These are phyloP conservation scores for Boletus sp. DNA, from an alignment of 768 basidiomycete species.

Conservation along the genomic window DNA sequence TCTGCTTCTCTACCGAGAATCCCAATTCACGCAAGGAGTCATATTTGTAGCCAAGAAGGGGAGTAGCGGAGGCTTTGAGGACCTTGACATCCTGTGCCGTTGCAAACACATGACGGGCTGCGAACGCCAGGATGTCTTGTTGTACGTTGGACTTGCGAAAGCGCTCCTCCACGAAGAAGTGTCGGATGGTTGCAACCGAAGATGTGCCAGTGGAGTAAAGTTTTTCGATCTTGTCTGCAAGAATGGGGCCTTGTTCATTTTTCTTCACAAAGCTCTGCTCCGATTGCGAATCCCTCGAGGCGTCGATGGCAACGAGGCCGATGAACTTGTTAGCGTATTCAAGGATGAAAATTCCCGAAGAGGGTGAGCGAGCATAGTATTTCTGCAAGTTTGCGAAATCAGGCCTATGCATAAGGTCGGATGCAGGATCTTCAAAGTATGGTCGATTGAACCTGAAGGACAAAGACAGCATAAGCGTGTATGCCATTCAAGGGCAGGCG, in stretches of 20 bases:
- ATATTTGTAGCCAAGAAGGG: conserved; percentile 51
- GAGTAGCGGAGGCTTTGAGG: conserved; percentile 46
- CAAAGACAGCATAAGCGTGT: neutral
- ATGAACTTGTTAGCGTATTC: conserved; percentile 57
- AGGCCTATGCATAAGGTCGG: conserved; percentile 47
- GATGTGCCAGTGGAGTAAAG: conserved; percentile 36
- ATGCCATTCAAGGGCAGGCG: neutral
- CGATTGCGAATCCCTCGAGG: conserved; percentile 41
- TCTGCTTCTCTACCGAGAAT: conserved; percentile 46
- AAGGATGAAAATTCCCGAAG: conserved; percentile 69
- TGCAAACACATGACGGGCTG: conserved; percentile 55
- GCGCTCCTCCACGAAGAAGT: conserved; percentile 68
- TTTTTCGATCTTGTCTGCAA: conserved; percentile 10
- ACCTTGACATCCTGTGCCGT: conserved; percentile 38
- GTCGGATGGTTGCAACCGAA: conserved; percentile 62
- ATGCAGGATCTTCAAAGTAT: conserved; percentile 54
- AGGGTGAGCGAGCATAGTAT: conserved; percentile 58
- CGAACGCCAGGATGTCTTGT: conserved; percentile 61
- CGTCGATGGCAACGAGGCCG: conserved; percentile 70
- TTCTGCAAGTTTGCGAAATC: conserved; percentile 52
- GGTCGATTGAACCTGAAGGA: conserved; percentile 63
- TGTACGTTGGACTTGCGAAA: conserved; percentile 58
- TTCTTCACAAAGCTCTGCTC: conserved; percentile 27
- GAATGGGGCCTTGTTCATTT: conserved; percentile 14
- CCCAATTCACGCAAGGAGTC: conserved; percentile 43